Evolutionary conservation across 805 yeast species (phyloP), one percentile per base, ranked within the genome.

Genomic region (Alloascoidea hylecoeti): DNA sequence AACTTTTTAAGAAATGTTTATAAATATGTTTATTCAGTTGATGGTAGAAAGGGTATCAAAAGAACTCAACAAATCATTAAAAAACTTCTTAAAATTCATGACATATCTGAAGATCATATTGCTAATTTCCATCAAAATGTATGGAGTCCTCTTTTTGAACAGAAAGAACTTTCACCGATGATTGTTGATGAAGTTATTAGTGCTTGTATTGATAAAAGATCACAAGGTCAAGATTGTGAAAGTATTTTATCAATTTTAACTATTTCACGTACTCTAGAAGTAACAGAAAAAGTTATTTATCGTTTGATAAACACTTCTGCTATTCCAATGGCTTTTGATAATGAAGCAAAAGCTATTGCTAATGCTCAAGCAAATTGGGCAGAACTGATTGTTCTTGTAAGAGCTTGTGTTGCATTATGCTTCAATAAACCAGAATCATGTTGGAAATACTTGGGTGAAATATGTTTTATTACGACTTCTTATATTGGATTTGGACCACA

Each of bases 1-100:
- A 88, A 92, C 2, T 85, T 95, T 94, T 63, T 80, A 13, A 68
- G 68, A 16, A 78, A 82, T 47, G 61, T 83, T 16, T 72, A 74
- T 50, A 61, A 64, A 12, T 55, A 72, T 45, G 76, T 82, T 4
- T 78, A 64, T 48, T 18, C 39, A 33, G 62, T 61, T 14, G 73
- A 70, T 46, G 74, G 71, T 17, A 68, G 66, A 18, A 62, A 60
- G 40, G 92, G 94, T 0, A 65, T 72, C 1, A 78, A 72, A 38
- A 62, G 70, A 39, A 68, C 78, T 4, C 67, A 78, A 1, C 73
- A 70, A 35, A 56, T 83, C 6, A 63, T 84, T 17, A 62, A 86
- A 33, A 70, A 70, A 38, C 64, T 82, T 43, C 72, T 84, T 39
- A 62, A 62, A 74, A 4, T 43, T 56, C 16, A 70, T 72, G 9